These are phyloP conservation scores for Ceratocystis cacaofunesta DNA, from an alignment of 2,329 filamentous ascomycete genomes.

Conservation along the genomic window DNA sequence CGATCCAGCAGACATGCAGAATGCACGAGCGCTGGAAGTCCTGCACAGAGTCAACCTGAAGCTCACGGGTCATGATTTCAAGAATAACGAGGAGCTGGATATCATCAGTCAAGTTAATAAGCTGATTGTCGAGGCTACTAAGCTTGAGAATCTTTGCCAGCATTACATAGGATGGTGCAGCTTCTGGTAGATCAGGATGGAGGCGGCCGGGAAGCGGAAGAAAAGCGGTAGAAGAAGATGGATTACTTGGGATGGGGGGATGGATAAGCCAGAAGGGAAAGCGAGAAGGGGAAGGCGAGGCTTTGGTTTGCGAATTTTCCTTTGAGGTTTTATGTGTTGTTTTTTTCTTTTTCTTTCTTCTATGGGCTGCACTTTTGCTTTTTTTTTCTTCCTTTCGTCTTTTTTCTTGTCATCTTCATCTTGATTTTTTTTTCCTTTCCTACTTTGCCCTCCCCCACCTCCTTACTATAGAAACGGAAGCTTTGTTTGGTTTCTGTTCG, in stretches of 20 bases:
- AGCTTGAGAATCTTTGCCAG: conserved; percentile 92
- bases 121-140: conserved; percentile 86
- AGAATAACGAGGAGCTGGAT: conserved; percentile 66
- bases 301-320: neutral
- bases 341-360: conserved; percentile 4
- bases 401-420: neutral
- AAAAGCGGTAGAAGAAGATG: neutral
- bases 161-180: conserved; percentile 99
- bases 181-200: conserved; percentile 56
- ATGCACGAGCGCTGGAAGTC: conserved; percentile 82
- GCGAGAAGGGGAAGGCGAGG: neutral
- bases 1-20: conserved; percentile 64
- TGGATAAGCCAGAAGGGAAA: neutral
- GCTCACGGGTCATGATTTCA: conserved; percentile 85
- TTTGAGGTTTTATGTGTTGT: neutral
- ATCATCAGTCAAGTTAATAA: conserved; percentile 86
- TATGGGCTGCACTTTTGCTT: neutral
- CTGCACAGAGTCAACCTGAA: conserved; percentile 88
- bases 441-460: no score
- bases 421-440: conserved; percentile 2
- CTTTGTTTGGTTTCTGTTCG: neutral
- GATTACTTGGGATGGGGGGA: neutral
- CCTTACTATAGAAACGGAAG: conserved; percentile 4
- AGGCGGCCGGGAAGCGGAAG: conserved; percentile 17
- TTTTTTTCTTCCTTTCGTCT: neutral